These are phyloP conservation scores for Kalmanozyma brasiliensis DNA, from an alignment of 1,284 basidiomycete species.

Conservation along the genomic window DNA sequence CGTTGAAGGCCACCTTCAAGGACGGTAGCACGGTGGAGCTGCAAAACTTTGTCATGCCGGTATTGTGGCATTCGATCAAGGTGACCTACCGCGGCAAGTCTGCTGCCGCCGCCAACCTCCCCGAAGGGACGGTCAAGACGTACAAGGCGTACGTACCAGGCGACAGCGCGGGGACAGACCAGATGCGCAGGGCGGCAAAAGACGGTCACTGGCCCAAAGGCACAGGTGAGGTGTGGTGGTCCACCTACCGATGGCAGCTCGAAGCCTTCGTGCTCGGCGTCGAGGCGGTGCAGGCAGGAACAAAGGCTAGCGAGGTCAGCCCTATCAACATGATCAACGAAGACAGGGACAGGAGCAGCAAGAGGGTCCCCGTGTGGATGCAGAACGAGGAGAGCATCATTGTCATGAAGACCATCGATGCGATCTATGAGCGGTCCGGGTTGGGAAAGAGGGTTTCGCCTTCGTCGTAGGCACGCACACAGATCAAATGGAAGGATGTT, in stretches of 20 bases:
- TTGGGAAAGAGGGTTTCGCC: slow-evolving; percentile 23
- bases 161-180: slow-evolving; percentile 32
- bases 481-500: background rate
- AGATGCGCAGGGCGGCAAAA: slow-evolving; percentile 50
- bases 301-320: slow-evolving; percentile 17
- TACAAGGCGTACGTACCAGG: slow-evolving; percentile 44
- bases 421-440: slow-evolving; percentile 52
- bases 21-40: slow-evolving; percentile 44
- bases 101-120: slow-evolving; percentile 16
- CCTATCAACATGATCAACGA: slow-evolving; percentile 42
- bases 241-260: slow-evolving; percentile 53
- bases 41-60: slow-evolving; percentile 46
- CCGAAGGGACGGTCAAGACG: slow-evolving; percentile 18
- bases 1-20: slow-evolving; percentile 37
- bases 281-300: slow-evolving; percentile 21
- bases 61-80: slow-evolving; percentile 47
- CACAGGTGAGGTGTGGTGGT: slow-evolving; percentile 46
- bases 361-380: slow-evolving; percentile 51
- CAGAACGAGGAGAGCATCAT: slow-evolving; percentile 51
- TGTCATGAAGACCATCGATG: slow-evolving; percentile 56
- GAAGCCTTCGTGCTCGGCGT: slow-evolving; percentile 50
- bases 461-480: background rate
- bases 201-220: slow-evolving; percentile 54
- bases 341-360: slow-evolving; percentile 18
- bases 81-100: slow-evolving; percentile 38